A percentile compares a stretch with the other conserved stretches of the same genome.
Evolutionary conservation across 2,329 filamentous ascomycete species (phyloP).

Genomic region (Colletotrichum tanaceti): DNA sequence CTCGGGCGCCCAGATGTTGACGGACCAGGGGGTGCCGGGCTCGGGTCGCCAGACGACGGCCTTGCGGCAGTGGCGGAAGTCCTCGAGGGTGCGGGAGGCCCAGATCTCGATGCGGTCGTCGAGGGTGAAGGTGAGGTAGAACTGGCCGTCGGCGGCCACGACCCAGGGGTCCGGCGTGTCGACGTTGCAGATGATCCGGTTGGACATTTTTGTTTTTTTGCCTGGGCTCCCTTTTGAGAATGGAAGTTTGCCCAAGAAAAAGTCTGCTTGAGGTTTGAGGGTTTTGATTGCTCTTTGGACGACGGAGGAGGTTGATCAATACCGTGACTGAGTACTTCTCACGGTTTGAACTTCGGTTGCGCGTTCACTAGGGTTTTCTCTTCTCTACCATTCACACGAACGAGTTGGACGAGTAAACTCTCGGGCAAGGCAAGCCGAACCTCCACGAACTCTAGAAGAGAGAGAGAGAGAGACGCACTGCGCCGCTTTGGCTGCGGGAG

Average conservation of each 20-base stretch:
- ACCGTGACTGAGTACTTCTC: too few relatives aligned
- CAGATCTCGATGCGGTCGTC: slow-evolving; percentile 52
- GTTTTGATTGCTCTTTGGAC: too few relatives aligned
- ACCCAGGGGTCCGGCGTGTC: slow-evolving; percentile 50
- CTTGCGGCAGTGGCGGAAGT: slow-evolving; percentile 46
- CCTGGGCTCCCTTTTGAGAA: too few relatives aligned
- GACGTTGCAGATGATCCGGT: slow-evolving; percentile 44
- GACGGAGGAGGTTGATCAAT: too few relatives aligned
- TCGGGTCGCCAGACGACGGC: slow-evolving; percentile 44
- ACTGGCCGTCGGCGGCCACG: slow-evolving; percentile 43
- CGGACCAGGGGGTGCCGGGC: slow-evolving; percentile 41
- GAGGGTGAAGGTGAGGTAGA: slow-evolving; percentile 50
- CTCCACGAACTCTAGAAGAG: too few relatives aligned
- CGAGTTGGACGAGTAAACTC: too few relatives aligned
- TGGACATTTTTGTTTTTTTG: slow-evolving; percentile 48
- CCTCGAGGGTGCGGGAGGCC: slow-evolving; percentile 47
- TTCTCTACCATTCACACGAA: too few relatives aligned
- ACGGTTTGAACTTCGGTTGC: too few relatives aligned
- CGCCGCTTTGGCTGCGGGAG: slow-evolving; percentile 20
- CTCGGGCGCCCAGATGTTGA: slow-evolving; percentile 44
- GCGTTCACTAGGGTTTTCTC: neutral
- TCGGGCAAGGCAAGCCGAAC: neutral
- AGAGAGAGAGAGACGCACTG: neutral
- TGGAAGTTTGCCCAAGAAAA: neutral
- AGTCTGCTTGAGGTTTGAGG: neutral